Evolutionary conservation across 108 stramenopile species (phyloP), one percentile per base, ranked within the genome.

Genomic region (Chaetoceros tenuissimus): DNA sequence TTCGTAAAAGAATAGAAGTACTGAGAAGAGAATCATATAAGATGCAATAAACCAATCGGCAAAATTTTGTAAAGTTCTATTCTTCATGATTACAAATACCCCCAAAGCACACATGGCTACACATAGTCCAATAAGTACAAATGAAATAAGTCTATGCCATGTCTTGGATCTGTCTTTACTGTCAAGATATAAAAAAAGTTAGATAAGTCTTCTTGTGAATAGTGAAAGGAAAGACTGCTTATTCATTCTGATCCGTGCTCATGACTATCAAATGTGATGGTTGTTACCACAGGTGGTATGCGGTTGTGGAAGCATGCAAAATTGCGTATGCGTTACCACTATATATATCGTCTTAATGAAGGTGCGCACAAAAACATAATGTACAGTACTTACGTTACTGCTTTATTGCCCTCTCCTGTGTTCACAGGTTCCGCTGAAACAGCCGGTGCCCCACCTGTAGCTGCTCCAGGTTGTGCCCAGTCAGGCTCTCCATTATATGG

Each of bases 11-110:
- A 82, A 82, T 28, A 93, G 63, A 23, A 93, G 68, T 3, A 74
- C 48, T 5, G 83, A 62, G 68, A 93, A 93, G 22, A 93, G 61
- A 22, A 89, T 69, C 92, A 93, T 89, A 75, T 93, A 93, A 20
- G 73, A 44, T 3, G 83, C 82, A 23, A 93, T 68, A 68, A 89
- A 88, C 10, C 72, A 66, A 66, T 84, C 85, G 28, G 81, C 54
- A 8, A 84, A 46, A 48, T 82, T 74, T 48, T 34, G 13, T 22
- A 46, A 8, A 58, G 20, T 18, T 56, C 56, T 23, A 46, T 45
- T 28, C 24, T 81, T 66, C 27, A 88, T 69, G 27, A 89, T 50
- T 3, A 81, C 76, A 30, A 89, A 74, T n/a, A 89, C 72, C 13
- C 85, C 92, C 49, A 89, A 66, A 25, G 78, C 68, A 28, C 66